phyloP scores from a whole-genome alignment of 805 yeast genomes.

The Sugiyamaella smithiae region DNA sequence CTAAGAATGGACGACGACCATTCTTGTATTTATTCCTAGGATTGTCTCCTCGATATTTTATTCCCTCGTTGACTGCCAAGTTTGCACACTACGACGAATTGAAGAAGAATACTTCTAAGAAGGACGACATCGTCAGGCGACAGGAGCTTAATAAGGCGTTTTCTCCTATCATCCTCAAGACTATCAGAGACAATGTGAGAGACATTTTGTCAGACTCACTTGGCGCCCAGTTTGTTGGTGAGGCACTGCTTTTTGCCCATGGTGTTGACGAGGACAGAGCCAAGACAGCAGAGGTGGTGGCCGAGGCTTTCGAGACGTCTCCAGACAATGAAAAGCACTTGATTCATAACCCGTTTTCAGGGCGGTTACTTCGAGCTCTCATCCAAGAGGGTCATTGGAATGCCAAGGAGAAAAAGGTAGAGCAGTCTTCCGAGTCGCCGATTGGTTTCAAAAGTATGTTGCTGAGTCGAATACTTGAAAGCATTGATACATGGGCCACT shows the following conservation, averaged over 20 bases:
- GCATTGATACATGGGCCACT: slow-evolving; percentile 65
- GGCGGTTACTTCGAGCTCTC: slow-evolving; percentile 69
- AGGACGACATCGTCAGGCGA: slow-evolving; percentile 76
- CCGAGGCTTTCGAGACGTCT: slow-evolving; percentile 55
- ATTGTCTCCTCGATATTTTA: slow-evolving; percentile 75
- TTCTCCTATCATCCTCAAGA: slow-evolving; percentile 60
- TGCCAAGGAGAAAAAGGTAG: slow-evolving; percentile 53
- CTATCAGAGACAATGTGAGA: slow-evolving; percentile 49
- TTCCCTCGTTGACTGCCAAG: slow-evolving; percentile 61
- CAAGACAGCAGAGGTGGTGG: slow-evolving; percentile 46
- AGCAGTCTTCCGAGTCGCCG: slow-evolving; percentile 50
- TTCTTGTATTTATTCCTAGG: slow-evolving; percentile 77
- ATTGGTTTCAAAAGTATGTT: slow-evolving; percentile 42
- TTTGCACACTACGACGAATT: slow-evolving; percentile 58
- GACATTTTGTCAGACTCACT: slow-evolving; percentile 63
- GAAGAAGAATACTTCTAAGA: slow-evolving; percentile 73
- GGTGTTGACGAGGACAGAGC: slow-evolving; percentile 46
- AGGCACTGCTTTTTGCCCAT: slow-evolving; percentile 57
- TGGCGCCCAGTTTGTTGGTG: slow-evolving; percentile 81
- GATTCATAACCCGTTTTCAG: slow-evolving; percentile 61
- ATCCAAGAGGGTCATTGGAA: slow-evolving; percentile 87
- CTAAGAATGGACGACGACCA: slow-evolving; percentile 86
- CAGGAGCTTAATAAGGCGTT: slow-evolving; percentile 62
- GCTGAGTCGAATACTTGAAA: slow-evolving; percentile 51
- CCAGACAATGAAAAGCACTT: slow-evolving; percentile 64